phyloP scores from a whole-genome alignment of 169 alveolate genomes.

The Plasmodium gallinaceum region DNA sequence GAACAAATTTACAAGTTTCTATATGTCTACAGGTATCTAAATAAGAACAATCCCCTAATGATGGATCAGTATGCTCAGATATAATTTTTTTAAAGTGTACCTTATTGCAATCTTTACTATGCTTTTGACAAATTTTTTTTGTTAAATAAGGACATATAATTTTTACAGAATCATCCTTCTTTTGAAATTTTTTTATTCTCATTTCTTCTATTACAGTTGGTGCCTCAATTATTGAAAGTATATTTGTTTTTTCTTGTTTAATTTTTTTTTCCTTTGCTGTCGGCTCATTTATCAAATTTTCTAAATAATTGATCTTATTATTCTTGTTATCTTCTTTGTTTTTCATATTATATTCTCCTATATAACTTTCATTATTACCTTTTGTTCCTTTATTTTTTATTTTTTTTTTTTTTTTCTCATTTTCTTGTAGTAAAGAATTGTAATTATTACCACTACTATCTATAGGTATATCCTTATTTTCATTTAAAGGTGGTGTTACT shows the following conservation, averaged over 20 bases:
- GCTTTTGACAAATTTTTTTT: conserved; percentile 79
- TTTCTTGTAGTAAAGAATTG: conserved; percentile 35
- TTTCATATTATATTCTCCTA: conserved; percentile 16
- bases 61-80: conserved; percentile 79
- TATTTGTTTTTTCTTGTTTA: conserved; percentile 75
- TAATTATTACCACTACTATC: conserved; percentile 1
- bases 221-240: conserved; percentile 73
- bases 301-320: conserved; percentile 55
- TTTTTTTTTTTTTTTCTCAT: conserved; percentile 28
- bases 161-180: conserved; percentile 77
- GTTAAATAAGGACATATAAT: conserved; percentile 83
- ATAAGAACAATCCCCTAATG: conserved; percentile 95
- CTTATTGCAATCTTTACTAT: conserved; percentile 76
- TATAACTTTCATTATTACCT: background rate
- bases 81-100: conserved; percentile 81
- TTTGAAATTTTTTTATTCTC: conserved; percentile 78
- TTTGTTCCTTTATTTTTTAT: background rate
- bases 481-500: background rate
- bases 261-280: conserved; percentile 74
- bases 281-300: conserved; percentile 61
- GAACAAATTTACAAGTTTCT: conserved; percentile 93
- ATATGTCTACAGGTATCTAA: conserved; percentile 95
- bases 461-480: background rate
- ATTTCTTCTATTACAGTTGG: conserved; percentile 81
- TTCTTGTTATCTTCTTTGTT: conserved; percentile 19